These are phyloP conservation scores for Phytomonas sp. DNA, from an alignment of 208 protist species.

Conservation along the genomic window DNA sequence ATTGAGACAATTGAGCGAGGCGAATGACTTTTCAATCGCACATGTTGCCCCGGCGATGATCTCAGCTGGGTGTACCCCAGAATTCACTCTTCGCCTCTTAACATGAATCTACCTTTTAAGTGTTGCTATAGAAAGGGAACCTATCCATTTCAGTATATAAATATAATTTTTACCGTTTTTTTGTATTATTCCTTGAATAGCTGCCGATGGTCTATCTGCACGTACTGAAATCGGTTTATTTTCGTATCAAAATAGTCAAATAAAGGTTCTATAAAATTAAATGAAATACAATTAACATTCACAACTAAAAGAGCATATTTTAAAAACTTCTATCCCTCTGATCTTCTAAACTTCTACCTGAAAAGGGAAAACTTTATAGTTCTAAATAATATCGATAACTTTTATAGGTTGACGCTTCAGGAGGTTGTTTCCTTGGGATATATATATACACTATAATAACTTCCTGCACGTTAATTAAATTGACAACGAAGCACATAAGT, in stretches of 20 bases:
- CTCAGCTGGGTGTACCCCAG: constrained; percentile 19
- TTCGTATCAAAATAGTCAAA: not conserved
- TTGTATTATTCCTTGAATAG: not conserved
- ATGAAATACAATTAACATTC: not conserved
- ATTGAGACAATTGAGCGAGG: constrained; percentile 12
- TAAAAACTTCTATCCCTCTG: constrained; percentile 12
- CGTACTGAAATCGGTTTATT: not conserved
- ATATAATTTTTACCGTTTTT: not conserved
- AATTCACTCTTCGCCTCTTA: constrained; percentile 28
- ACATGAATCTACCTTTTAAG: constrained; percentile 9
- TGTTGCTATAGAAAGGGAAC: not conserved
- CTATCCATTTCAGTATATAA: not conserved
- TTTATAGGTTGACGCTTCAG: not conserved
- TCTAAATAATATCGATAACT: not conserved
- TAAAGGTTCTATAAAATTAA: not conserved
- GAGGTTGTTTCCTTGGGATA: constrained; percentile 1
- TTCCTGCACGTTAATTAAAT: not conserved
- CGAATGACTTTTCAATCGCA: constrained; percentile 17
- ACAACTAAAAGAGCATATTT: constrained; percentile 8
- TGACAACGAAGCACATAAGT: constrained; percentile 1
- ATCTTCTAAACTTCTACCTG: not conserved
- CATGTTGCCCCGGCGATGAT: constrained; percentile 29
- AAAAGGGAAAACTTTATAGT: not conserved
- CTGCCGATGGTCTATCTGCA: not conserved
- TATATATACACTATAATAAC: not conserved